A percentile compares a stretch with the other conserved stretches of the same genome.
Conservation (phyloP, 2,329 filamentous ascomycete species). For the Uncinocarpus reesii region DNA sequence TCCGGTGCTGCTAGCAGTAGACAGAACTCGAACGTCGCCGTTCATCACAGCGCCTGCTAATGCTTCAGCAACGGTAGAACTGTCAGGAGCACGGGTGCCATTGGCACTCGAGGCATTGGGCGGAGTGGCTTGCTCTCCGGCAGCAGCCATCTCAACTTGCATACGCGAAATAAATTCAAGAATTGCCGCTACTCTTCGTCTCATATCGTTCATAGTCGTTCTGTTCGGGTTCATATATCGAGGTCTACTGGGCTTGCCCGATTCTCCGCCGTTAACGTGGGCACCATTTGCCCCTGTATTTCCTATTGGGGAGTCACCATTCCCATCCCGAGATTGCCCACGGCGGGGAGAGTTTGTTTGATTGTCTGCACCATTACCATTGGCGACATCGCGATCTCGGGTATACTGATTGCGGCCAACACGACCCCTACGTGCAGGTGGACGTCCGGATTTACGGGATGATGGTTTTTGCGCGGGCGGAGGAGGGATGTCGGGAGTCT, state of each 20-base stretch:
- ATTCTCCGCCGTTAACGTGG: slow-evolving; percentile 49
- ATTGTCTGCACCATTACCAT: slow-evolving; percentile 36
- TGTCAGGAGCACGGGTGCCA: slow-evolving; percentile 1
- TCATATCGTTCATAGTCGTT: slow-evolving; percentile 79
- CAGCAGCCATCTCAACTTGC: slow-evolving; percentile 70
- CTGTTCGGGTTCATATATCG: slow-evolving; percentile 46
- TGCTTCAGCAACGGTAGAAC: slow-evolving; percentile 17
- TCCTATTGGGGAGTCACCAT: slow-evolving; percentile 30
- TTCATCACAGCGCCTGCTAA: slow-evolving; percentile 10
- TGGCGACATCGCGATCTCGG: slow-evolving; percentile 57
- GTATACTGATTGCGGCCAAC: slow-evolving; percentile 73
- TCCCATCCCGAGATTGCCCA: slow-evolving; percentile 30
- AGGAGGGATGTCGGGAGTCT: slow-evolving; percentile 31
- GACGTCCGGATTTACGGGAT: slow-evolving; percentile 53
- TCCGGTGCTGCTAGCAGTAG: not conserved
- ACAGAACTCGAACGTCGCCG: slow-evolving; percentile 1
- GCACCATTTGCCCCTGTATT: slow-evolving; percentile 31
- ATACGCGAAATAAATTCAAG: slow-evolving; percentile 83
- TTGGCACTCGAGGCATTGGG: slow-evolving; percentile 28
- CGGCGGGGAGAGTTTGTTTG: slow-evolving; percentile 31
- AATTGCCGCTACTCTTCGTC: slow-evolving; percentile 70
- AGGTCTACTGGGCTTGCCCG: slow-evolving; percentile 51
- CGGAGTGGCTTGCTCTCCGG: slow-evolving; percentile 38
- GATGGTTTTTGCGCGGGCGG: slow-evolving; percentile 31
- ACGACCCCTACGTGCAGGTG: slow-evolving; percentile 56